A percentile compares a stretch with the other conserved stretches of the same genome.
Evolutionary conservation across 495 filamentous ascomycete species (phyloP).

Genomic region (Neurospora africana): DNA sequence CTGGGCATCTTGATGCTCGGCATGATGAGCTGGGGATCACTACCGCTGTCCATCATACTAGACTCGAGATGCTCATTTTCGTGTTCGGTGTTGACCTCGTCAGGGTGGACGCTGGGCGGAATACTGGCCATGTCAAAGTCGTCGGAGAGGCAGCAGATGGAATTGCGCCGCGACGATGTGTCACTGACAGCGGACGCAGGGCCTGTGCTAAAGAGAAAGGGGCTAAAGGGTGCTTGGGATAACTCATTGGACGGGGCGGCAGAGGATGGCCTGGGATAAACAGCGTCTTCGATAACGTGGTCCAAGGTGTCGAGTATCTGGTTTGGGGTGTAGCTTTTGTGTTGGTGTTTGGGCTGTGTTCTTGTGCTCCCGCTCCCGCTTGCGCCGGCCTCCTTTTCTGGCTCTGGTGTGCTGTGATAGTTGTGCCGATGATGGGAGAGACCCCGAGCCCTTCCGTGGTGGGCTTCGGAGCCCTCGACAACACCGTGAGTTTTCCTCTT

Average conservation of each 20-base stretch:
- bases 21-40: slow-evolving; percentile 88
- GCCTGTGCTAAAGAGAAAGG: slow-evolving; percentile 38
- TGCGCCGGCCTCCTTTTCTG: background rate
- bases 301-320: background rate
- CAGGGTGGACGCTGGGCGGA: background rate
- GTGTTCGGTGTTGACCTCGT: slow-evolving; percentile 7
- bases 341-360: background rate
- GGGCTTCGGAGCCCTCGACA: background rate
- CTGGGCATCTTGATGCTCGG: slow-evolving; percentile 93
- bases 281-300: background rate
- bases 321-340: background rate
- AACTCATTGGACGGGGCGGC: slow-evolving; percentile 16
- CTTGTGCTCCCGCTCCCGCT: background rate
- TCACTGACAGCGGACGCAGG: slow-evolving; percentile 37
- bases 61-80: slow-evolving; percentile 5
- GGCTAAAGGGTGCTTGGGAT: slow-evolving; percentile 44
- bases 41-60: slow-evolving; percentile 39
- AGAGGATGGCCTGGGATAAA: slow-evolving; percentile 4
- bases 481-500: slow-evolving; percentile 7
- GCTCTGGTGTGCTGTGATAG: background rate
- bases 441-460: background rate
- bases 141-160: slow-evolving; percentile 42
- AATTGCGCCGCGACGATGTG: slow-evolving; percentile 46
- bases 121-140: slow-evolving; percentile 29
- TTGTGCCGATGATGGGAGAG: background rate